These are phyloP conservation scores for Lippia alba DNA, from an alignment of 305 asterid genomes.

Conservation along the genomic window DNA sequence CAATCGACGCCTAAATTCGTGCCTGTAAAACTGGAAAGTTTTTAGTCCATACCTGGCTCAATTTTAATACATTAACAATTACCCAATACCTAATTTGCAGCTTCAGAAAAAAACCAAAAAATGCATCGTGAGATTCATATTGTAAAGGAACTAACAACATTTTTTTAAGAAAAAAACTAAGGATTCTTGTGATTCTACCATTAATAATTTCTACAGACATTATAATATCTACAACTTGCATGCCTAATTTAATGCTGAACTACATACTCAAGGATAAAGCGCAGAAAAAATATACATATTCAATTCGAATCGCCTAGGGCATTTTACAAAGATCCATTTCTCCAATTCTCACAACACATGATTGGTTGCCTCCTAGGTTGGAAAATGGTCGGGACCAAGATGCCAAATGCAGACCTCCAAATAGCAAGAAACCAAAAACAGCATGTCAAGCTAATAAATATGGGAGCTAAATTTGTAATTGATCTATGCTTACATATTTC, in stretches of 20 bases:
- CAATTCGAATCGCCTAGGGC: conserved; percentile 12
- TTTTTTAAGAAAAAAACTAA: too few relatives aligned
- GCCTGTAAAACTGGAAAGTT: too few relatives aligned
- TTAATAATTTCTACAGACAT: too few relatives aligned
- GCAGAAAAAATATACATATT: not conserved
- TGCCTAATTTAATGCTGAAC: not conserved
- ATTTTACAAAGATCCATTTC: conserved; percentile 18
- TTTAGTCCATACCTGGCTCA: too few relatives aligned
- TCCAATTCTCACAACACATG: conserved; percentile 11
- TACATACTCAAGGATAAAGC: not conserved
- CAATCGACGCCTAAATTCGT: too few relatives aligned
- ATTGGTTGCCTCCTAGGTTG: conserved; percentile 30
- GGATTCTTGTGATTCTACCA: too few relatives aligned
- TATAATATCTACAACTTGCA: too few relatives aligned
- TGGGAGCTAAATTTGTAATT: conserved; percentile 32
- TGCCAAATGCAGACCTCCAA: conserved; percentile 27
- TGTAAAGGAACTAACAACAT: too few relatives aligned
- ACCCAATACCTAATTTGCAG: too few relatives aligned
- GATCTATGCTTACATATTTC: conserved; percentile 39
- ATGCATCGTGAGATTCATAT: too few relatives aligned
- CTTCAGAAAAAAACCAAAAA: too few relatives aligned
- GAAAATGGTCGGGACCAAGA: conserved; percentile 19
- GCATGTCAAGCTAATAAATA: not conserved
- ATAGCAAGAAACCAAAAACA: conserved; percentile 14
- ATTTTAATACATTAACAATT: too few relatives aligned